These are phyloP conservation scores for Citrus medica DNA, from an alignment of 345 rosid genomes.

Conservation along the genomic window DNA sequence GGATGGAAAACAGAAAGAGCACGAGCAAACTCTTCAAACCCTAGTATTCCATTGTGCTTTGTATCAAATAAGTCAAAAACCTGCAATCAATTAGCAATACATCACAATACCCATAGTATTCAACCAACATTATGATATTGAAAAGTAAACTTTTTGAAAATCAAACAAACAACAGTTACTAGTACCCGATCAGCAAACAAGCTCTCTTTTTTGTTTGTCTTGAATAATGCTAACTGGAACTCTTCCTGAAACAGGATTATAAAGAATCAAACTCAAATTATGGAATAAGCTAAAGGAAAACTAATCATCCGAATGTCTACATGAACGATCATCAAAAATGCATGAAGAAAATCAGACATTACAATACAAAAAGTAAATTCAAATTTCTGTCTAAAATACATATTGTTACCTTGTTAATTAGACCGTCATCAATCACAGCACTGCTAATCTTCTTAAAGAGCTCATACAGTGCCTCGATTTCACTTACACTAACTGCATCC, in stretches of 20 bases:
- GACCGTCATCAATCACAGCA: conserved; percentile 95
- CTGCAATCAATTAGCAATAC: conserved; percentile 34
- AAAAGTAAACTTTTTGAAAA: not conserved
- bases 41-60: conserved; percentile 94
- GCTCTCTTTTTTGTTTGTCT: conserved; percentile 97
- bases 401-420: conserved; percentile 78
- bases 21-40: conserved; percentile 98
- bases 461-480: conserved; percentile 97
- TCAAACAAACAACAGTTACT: not conserved
- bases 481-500: conserved; percentile 93
- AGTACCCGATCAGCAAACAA: conserved; percentile 95
- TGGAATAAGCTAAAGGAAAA: not conserved
- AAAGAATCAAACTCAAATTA: not conserved
- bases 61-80: conserved; percentile 97
- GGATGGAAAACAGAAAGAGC: conserved; percentile 99
- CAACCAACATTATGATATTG: not conserved
- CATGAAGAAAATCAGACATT: not conserved
- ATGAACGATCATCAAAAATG: not conserved
- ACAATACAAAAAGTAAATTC: not conserved
- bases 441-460: conserved; percentile 99
- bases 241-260: conserved; percentile 62
- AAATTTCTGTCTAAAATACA: not conserved
- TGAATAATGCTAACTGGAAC: conserved; percentile 94
- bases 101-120: not conserved
- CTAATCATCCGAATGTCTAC: not conserved